Evolutionary conservation across 1,284 basidiomycete species (phyloP).

Genomic region (Sporisorium scitamineum): DNA sequence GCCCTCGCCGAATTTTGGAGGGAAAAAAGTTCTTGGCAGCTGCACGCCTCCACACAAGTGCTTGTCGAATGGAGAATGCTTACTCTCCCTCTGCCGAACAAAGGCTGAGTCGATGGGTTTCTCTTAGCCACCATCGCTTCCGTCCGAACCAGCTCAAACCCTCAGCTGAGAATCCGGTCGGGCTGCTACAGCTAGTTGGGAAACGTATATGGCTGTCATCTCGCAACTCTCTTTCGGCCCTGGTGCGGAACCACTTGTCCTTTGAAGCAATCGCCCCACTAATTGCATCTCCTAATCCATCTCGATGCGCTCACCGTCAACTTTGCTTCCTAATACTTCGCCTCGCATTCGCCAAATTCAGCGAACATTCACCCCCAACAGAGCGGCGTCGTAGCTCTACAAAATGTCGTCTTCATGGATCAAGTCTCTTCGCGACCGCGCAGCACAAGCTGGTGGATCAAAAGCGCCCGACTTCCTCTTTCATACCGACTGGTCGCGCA

Average conservation of each 20-base stretch:
- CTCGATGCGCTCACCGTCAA: not conserved
- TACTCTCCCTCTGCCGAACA: not conserved
- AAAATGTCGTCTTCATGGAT: slow-evolving; percentile 48
- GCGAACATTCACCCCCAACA: too few species aligned
- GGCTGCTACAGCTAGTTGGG: not conserved
- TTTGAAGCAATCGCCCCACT: not conserved
- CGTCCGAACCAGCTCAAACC: not conserved
- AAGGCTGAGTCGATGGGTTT: not conserved
- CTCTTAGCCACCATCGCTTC: not conserved
- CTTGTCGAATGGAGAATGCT: not conserved
- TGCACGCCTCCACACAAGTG: not conserved
- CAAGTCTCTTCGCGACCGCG: slow-evolving; percentile 36
- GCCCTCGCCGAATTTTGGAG: not conserved
- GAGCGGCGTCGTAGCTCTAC: too few species aligned
- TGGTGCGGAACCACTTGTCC: not conserved
- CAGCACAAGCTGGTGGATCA: slow-evolving; percentile 27
- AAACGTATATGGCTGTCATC: not conserved
- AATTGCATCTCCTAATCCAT: not conserved
- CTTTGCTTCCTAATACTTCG: too few species aligned
- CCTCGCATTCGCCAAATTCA: too few species aligned
- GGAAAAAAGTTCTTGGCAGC: not conserved
- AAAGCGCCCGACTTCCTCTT: slow-evolving; percentile 38
- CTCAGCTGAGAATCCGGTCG: not conserved
- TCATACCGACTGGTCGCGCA: slow-evolving; percentile 46
- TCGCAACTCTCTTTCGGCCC: not conserved